Evolutionary conservation across 2,329 filamentous ascomycete genomes (phyloP).

Genomic region (Aaosphaeria pasadenensis): DNA sequence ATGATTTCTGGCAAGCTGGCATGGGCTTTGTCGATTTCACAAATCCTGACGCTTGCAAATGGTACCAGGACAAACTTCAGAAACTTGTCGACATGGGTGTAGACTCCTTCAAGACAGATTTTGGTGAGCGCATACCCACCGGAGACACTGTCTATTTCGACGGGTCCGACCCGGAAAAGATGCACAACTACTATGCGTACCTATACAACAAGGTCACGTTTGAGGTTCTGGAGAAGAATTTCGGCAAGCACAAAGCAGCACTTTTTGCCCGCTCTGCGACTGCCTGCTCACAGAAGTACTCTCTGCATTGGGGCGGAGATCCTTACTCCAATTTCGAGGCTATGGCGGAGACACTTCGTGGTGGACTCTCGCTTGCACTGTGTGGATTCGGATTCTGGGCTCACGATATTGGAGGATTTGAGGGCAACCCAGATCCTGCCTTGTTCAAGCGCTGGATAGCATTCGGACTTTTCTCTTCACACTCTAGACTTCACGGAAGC

Average conservation of each 20-base stretch:
- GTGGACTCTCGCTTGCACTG: constrained; percentile 9
- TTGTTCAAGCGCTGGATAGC: constrained; percentile 12
- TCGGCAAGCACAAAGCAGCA: constrained; percentile 8
- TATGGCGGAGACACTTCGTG: constrained; percentile 12
- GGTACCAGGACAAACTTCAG: constrained; percentile 10
- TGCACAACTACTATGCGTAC: constrained; percentile 13
- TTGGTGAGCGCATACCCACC: constrained; percentile 11
- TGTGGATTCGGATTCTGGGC: constrained; percentile 11
- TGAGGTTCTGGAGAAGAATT: constrained; percentile 8
- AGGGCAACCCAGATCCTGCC: constrained; percentile 12
- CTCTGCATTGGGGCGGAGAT: constrained; percentile 11
- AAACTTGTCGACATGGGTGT: constrained; percentile 10
- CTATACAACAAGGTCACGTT: constrained; percentile 12
- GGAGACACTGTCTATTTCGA: constrained; percentile 11
- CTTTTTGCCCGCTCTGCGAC: constrained; percentile 11
- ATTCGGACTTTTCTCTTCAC: constrained; percentile 10
- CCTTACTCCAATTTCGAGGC: constrained; percentile 9
- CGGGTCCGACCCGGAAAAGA: constrained; percentile 8
- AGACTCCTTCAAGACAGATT: constrained; percentile 12
- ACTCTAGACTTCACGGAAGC: constrained; percentile 8
- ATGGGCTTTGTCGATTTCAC: constrained; percentile 12
- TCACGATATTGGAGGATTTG: constrained; percentile 13
- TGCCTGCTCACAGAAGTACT: constrained; percentile 9
- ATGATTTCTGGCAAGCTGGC: constrained; percentile 11
- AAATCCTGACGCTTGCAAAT: constrained; percentile 9